Percentiles rank a stretch among this genome's conserved stretches.
These are phyloP conservation scores for Carallia pectinifolia DNA, from an alignment of 345 rosid species.

Conservation along the genomic window DNA sequence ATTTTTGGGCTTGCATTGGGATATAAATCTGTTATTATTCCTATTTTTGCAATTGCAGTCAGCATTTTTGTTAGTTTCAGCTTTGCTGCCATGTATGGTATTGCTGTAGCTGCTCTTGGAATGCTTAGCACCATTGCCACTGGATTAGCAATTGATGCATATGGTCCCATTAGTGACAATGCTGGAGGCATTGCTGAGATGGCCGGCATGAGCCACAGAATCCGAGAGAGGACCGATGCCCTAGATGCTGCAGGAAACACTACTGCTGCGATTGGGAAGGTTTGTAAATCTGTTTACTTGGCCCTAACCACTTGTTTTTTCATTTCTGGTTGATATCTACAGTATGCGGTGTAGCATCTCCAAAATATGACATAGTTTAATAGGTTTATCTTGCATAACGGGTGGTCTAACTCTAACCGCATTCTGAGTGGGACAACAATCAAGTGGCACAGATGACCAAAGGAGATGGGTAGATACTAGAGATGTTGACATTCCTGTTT, in stretches of 20 bases:
- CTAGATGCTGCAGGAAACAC: slow-evolving; percentile 92
- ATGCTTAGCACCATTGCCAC: slow-evolving; percentile 86
- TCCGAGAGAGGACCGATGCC: slow-evolving; percentile 84
- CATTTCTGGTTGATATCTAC: neutral
- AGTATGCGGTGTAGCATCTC: neutral
- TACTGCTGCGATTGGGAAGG: slow-evolving; percentile 86
- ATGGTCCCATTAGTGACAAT: slow-evolving; percentile 84
- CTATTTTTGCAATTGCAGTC: slow-evolving; percentile 67
- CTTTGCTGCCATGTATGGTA: slow-evolving; percentile 79
- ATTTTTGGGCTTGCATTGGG: slow-evolving; percentile 81
- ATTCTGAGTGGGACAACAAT: too few species aligned
- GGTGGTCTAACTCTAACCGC: too few species aligned
- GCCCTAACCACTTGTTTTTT: neutral
- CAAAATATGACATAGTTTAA: too few species aligned
- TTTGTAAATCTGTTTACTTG: slow-evolving; percentile 18
- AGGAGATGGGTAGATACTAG: neutral
- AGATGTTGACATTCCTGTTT: too few species aligned
- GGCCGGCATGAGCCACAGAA: slow-evolving; percentile 85
- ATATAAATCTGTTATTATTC: slow-evolving; percentile 76
- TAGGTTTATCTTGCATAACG: too few species aligned
- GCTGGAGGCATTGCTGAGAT: slow-evolving; percentile 89
- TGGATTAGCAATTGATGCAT: slow-evolving; percentile 76
- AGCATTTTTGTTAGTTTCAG: slow-evolving; percentile 74
- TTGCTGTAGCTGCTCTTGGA: slow-evolving; percentile 80
- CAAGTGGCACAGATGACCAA: neutral